Conservation (phyloP, 139 green algal genomes). For the Microglena sp. region DNA sequence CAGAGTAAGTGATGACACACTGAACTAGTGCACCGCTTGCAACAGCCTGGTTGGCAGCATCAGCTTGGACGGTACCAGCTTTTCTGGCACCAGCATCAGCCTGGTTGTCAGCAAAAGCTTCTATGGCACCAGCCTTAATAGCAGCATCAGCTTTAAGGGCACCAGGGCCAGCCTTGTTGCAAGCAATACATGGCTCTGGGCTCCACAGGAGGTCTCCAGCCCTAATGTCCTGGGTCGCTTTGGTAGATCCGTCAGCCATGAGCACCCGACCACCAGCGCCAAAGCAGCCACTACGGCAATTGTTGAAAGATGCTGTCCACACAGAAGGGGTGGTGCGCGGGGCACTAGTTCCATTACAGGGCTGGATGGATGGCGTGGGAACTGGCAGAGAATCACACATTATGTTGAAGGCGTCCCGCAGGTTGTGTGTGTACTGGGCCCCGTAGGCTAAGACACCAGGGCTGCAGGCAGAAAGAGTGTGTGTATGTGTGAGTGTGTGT, state of each 20-base stretch:
- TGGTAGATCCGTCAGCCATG: background rate
- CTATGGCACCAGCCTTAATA: no score
- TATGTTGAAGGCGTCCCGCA: conserved; percentile 1
- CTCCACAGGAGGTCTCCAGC: background rate
- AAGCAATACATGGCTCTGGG: background rate
- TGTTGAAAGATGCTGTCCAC: conserved; percentile 1
- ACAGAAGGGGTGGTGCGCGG: background rate
- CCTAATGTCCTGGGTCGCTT: background rate
- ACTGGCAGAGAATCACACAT: conserved; percentile 4
- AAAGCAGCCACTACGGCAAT: conserved; percentile 2
- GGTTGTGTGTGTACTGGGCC: background rate
- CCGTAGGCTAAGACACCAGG: conserved; percentile 1
- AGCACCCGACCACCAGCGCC: background rate
- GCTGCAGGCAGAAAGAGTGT: no score
- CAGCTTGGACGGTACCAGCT: no score
- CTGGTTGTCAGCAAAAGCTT: no score
- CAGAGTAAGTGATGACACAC: background rate
- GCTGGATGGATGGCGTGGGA: conserved; percentile 1
- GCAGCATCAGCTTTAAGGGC: no score
- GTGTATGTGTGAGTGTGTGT: no score
- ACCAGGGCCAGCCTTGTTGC: no score
- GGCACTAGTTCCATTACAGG: no score
- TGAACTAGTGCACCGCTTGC: background rate
- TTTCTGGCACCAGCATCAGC: no score
- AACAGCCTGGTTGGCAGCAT: background rate